Evolutionary conservation across 106 monocot species (phyloP).

Genomic region (Apostasia ramifera): DNA sequence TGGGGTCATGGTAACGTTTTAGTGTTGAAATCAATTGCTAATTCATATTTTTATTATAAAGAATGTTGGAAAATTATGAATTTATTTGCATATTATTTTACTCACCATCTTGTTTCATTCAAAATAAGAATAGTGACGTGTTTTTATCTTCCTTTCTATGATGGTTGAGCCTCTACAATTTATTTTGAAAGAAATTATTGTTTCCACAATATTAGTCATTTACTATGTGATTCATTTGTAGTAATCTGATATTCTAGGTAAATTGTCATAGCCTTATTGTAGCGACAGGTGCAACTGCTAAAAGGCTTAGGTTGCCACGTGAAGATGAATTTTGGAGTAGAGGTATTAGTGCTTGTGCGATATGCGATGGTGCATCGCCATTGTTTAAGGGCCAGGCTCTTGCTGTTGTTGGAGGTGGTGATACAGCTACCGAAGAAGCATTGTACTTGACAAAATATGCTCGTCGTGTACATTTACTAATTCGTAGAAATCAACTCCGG

Average conservation of each 20-base stretch:
- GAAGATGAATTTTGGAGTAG: slow-evolving; percentile 99
- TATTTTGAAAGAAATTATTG: too few relatives aligned
- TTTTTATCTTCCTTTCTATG: too few relatives aligned
- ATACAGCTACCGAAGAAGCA: slow-evolving; percentile 95
- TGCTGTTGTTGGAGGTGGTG: slow-evolving; percentile 95
- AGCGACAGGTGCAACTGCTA: slow-evolving; percentile 93
- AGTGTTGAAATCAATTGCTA: too few relatives aligned
- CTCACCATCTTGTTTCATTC: too few relatives aligned
- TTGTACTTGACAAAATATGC: slow-evolving; percentile 98
- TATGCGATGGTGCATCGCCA: slow-evolving; percentile 98
- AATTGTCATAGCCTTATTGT: slow-evolving; percentile 81
- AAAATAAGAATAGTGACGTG: too few relatives aligned
- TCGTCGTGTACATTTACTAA: slow-evolving; percentile 91
- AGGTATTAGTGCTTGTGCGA: slow-evolving; percentile 99
- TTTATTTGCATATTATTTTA: too few relatives aligned
- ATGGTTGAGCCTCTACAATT: too few relatives aligned
- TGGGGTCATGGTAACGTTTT: too few relatives aligned
- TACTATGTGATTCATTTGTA: too few relatives aligned
- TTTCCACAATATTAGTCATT: too few relatives aligned
- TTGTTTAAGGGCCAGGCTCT: slow-evolving; percentile 89
- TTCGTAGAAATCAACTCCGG: slow-evolving; percentile 54
- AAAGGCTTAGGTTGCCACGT: slow-evolving; percentile 81
- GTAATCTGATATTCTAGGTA: slow-evolving; percentile 45
- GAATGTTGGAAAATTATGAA: too few relatives aligned
- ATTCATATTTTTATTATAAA: too few relatives aligned